These are phyloP conservation scores for Populus hybrid DNA, from an alignment of 441 rosid genomes.

Conservation along the genomic window DNA sequence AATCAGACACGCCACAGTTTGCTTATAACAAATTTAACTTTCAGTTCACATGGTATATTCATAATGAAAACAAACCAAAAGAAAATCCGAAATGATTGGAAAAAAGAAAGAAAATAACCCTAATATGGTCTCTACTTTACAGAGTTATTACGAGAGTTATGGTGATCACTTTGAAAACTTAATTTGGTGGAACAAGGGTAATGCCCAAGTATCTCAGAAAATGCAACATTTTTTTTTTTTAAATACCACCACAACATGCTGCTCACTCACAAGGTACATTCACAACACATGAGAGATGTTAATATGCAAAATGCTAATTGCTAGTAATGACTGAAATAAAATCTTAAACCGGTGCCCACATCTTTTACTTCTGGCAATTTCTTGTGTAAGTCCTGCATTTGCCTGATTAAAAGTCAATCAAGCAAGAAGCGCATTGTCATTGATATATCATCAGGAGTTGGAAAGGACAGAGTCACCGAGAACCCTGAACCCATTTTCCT, in stretches of 20 bases:
- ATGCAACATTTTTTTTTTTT: too few species aligned
- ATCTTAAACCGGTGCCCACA: background rate
- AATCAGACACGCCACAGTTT: background rate
- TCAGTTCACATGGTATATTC: background rate
- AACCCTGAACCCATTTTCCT: background rate
- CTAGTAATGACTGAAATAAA: background rate
- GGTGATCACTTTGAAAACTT: background rate
- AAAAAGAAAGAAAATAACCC: background rate
- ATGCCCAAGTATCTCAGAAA: too few species aligned
- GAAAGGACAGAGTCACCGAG: background rate
- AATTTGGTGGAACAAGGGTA: background rate
- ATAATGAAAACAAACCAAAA: too few species aligned
- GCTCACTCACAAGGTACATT: background rate
- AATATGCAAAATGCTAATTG: background rate
- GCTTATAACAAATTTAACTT: background rate
- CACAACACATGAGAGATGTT: background rate
- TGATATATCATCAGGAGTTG: too few species aligned
- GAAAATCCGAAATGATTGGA: background rate
- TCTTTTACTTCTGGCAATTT: background rate
- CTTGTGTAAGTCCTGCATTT: background rate
- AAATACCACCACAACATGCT: background rate
- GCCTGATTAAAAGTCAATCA: background rate
- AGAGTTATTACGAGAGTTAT: background rate
- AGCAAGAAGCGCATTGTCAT: background rate
- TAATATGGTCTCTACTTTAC: background rate